Conservation (phyloP, 1,284 basidiomycete species). For the Cryptococcus deneoformans region DNA sequence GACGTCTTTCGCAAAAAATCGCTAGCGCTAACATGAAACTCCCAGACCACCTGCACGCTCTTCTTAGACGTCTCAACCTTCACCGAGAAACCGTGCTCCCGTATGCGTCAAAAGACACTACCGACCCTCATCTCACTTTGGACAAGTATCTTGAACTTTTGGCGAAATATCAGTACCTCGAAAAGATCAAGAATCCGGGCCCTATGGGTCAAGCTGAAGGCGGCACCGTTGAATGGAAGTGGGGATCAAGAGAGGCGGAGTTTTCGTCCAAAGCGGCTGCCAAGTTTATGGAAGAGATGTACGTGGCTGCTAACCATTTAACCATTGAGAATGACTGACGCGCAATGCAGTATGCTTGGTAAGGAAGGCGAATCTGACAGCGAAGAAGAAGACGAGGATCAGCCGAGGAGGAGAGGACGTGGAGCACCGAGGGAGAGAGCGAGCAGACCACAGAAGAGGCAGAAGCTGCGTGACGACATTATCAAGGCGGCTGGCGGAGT, state of each 20-base stretch:
- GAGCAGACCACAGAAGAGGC: conserved; percentile 14
- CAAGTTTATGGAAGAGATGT: conserved; percentile 43
- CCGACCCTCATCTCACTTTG: conserved; percentile 29
- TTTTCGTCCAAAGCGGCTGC: conserved; percentile 43
- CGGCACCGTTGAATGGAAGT: conserved; percentile 35
- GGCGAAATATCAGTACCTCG: conserved; percentile 40
- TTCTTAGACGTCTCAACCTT: conserved; percentile 36
- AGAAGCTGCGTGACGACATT: conserved; percentile 33
- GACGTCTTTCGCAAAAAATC: not conserved
- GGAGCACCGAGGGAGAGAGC: conserved; percentile 3
- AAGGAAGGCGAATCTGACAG: conserved; percentile 13
- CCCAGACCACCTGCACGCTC: conserved; percentile 31
- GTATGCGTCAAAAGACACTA: conserved; percentile 26
- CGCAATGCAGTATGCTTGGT: conserved; percentile 7
- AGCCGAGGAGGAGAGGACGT: conserved; percentile 7
- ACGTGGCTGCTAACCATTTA: conserved; percentile 11
- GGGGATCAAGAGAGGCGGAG: conserved; percentile 47
- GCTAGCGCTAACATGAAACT: not conserved
- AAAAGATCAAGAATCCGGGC: conserved; percentile 32
- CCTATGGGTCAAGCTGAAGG: conserved; percentile 12
- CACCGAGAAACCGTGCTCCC: conserved; percentile 40
- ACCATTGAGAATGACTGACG: not conserved
- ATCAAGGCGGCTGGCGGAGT: conserved; percentile 36
- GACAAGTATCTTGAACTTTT: conserved; percentile 45
- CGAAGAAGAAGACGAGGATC: conserved; percentile 22